These are phyloP conservation scores for Isabelozyma rhagii DNA, from an alignment of 805 yeast species.

Conservation along the genomic window DNA sequence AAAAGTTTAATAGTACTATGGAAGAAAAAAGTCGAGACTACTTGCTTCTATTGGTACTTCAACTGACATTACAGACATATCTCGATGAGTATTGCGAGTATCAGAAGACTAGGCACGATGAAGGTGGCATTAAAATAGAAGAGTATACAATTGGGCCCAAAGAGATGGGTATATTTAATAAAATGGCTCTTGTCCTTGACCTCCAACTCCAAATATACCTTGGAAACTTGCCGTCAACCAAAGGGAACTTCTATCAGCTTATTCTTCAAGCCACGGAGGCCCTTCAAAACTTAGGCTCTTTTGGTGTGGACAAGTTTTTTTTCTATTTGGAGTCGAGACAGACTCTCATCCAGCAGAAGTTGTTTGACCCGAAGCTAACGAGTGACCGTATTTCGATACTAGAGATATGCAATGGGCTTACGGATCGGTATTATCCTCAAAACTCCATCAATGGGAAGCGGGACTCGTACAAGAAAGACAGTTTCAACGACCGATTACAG, in stretches of 20 bases:
- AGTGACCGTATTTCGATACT: slow-evolving; percentile 37
- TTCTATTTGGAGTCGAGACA: slow-evolving; percentile 32
- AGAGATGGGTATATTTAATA: slow-evolving; percentile 10
- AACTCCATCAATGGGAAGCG: slow-evolving; percentile 14
- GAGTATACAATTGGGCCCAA: not conserved
- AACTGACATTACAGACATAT: slow-evolving; percentile 9
- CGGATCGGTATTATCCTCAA: slow-evolving; percentile 25
- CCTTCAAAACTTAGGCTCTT: slow-evolving; percentile 18
- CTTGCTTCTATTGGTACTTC: slow-evolving; percentile 19
- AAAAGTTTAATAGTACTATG: slow-evolving; percentile 19
- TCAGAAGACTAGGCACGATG: not conserved
- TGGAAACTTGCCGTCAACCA: slow-evolving; percentile 10
- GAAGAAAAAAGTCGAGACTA: slow-evolving; percentile 17
- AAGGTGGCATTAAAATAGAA: not conserved
- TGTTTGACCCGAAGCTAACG: slow-evolving; percentile 25
- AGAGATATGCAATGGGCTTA: slow-evolving; percentile 36
- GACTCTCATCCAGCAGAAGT: slow-evolving; percentile 13
- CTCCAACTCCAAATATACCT: slow-evolving; percentile 16
- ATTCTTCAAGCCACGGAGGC: slow-evolving; percentile 20
- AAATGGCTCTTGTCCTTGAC: slow-evolving; percentile 24
- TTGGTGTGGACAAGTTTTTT: slow-evolving; percentile 30
- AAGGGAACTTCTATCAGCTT: slow-evolving; percentile 22
- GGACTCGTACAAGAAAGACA: slow-evolving; percentile 34
- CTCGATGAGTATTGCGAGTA: slow-evolving; percentile 3
- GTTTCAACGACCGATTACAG: slow-evolving; percentile 36